Conservation (phyloP, 345 rosid genomes). For the Corchorus olitorius region DNA sequence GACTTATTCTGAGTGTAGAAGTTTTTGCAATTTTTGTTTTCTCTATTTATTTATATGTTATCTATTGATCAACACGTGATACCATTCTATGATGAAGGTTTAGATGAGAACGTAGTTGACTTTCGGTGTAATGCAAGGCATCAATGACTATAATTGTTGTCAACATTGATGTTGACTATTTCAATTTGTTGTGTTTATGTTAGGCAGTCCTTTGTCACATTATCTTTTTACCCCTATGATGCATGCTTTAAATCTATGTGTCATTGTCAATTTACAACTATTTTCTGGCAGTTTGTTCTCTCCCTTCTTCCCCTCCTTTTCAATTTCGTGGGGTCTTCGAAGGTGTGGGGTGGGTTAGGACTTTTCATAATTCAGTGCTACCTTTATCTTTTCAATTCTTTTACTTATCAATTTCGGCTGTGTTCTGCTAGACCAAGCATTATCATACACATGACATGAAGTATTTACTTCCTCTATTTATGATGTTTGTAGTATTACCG, state of each 20-base stretch:
- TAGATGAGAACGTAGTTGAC: neutral
- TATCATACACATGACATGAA: neutral
- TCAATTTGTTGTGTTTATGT: neutral
- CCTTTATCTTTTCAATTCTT: neutral
- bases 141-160: neutral
- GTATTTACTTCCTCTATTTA: constrained; percentile 3
- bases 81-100: neutral
- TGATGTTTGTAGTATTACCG: constrained; percentile 32
- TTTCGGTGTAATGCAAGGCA: neutral
- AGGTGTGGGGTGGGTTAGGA: no score
- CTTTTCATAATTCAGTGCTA: neutral
- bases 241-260: no score
- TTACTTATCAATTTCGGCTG: neutral
- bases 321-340: no score
- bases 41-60: neutral
- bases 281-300: no score
- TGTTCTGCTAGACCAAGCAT: neutral
- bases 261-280: no score
- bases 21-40: neutral
- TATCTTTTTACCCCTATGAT: neutral
- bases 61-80: neutral
- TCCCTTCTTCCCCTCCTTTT: no score
- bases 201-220: neutral
- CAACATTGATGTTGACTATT: neutral
- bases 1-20: neutral